Evolutionary conservation across 2,329 filamentous ascomycete species (phyloP).

Genomic region (Onygena corvina): DNA sequence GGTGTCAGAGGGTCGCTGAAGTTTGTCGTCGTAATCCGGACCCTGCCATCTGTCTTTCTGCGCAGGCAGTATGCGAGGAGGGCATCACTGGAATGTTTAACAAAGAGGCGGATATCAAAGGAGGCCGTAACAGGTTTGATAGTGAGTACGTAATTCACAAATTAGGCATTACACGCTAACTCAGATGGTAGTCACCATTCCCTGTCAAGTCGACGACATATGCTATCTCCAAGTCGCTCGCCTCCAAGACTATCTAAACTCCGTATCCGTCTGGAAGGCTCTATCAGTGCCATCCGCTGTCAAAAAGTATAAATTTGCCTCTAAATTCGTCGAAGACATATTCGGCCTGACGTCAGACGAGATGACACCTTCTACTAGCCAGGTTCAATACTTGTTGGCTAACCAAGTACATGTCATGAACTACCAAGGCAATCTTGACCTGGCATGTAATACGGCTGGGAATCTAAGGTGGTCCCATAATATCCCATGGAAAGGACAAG

Average conservation of each 20-base stretch:
- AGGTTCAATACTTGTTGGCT: constrained; percentile 26
- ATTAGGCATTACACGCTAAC: neutral
- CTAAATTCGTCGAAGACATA: neutral
- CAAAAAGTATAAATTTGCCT: constrained; percentile 22
- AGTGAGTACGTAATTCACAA: constrained; percentile 16
- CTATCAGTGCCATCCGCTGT: constrained; percentile 25
- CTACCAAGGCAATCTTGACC: constrained; percentile 32
- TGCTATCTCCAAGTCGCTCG: constrained; percentile 18
- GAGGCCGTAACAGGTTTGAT: constrained; percentile 36
- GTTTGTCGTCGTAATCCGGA: constrained; percentile 33
- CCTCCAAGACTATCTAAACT: constrained; percentile 26
- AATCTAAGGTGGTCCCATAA: constrained; percentile 20
- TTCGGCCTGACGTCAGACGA: neutral
- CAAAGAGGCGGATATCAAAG: constrained; percentile 26
- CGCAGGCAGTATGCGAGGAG: constrained; percentile 27
- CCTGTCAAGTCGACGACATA: constrained; percentile 1
- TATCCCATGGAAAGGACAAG: constrained; percentile 18
- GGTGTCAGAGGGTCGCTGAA: constrained; percentile 31
- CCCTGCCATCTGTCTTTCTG: constrained; percentile 32
- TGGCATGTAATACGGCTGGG: constrained; percentile 33
- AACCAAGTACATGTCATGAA: constrained; percentile 30
- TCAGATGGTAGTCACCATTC: neutral
- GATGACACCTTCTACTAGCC: neutral
- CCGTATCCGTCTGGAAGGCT: constrained; percentile 24
- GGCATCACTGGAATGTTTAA: constrained; percentile 33